Evolutionary conservation across 495 filamentous ascomycete species (phyloP), one percentile per base, ranked within the genome.

Genomic region (Aspergillus sclerotioniger): DNA sequence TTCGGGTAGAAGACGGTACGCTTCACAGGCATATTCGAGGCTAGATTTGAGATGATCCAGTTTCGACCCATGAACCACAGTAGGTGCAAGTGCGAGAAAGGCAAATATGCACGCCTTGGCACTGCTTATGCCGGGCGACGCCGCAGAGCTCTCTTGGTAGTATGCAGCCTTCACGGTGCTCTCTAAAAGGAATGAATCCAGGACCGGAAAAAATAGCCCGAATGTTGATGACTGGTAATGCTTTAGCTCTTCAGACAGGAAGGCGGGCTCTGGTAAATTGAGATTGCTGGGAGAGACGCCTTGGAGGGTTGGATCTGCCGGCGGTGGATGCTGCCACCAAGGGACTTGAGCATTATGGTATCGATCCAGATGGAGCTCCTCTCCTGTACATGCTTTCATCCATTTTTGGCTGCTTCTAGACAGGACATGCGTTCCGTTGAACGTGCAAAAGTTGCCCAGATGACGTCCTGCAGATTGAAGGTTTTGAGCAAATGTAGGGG

Each of bases 61-160:
- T 13, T 8, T 49, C 8, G 46, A 19, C 20, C 46, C 16, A n/a
- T 12, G 28, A 33, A 32, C 15, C 10, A 46, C 28, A 25, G 25
- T 55, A 3, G 43, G n/a, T 15, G 25, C 41, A 9, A 55, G n/a
- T 1, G 53, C 53, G 19, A 55, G 21, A 45, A 55, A 55, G 9
- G 53, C 53, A 29, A 55, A 46, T 2, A 55, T 33, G 28, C 53
- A 55, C 2, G 53, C 53, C 13, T 17, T 55, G 19, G 37, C 53
- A 25, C 53, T 46, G 13, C 13, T 35, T 2, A 13, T 3, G 33
- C 33, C 13, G 3, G 33, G 33, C 33, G 33, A 35, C 9, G 33
- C 33, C 2, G 33, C 13, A 13, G 33, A 35, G 33, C 8, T 10
- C 13, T 35, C 4, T 15, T 9, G 25, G 8, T 46, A 21, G 21